Evolutionary conservation across 768 basidiomycete genomes (phyloP), one percentile per base, ranked within the genome.

Genomic region (Macrolepiota albuminosa): DNA sequence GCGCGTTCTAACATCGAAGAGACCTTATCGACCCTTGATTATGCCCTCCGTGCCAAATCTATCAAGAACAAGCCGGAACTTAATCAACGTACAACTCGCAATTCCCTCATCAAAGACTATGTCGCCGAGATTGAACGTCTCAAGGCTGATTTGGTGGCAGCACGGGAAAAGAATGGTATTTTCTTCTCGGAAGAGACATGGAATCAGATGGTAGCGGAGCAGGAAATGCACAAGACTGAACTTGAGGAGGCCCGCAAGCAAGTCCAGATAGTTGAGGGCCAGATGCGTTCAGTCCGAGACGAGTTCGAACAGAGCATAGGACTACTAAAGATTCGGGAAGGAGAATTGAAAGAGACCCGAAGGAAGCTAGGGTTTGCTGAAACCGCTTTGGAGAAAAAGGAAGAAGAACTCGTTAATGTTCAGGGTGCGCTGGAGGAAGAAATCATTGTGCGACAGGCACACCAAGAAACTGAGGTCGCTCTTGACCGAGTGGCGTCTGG

Each of bases 21-120:
- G 73, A 98, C 97, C 0, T 83, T 97, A 21, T 97, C 95, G 3
- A 99, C 97, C 0, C 87, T 99, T 47, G 95, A 98, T 71, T 99
- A 99, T 66, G 96, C 97, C 34, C 83, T 93, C 49, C 87, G 93
- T 29, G 97, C 97, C 33, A 98, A 96, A 71, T 91, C 91, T 29
- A 98, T 99, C 68, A 84, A 87, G 54, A 98, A 98, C 75, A 89
- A 90, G 66, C 97, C 97, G 8, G 95, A 98, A 72, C 75, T 97
- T 42, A 98, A 98, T 72, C 92, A 94, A 69, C 88, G 93, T 50
- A 89, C 97, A 85, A 93, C 93, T 9, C 87, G 93, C 50, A 92
- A 94, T 61, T 86, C 93, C 1, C 84, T 98, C 52, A 75, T 99
- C 49, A 95, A 95, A 71, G 95, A 98, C 71, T 98, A 96, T 66